Evolutionary conservation across 2,329 filamentous ascomycete genomes (phyloP).

Genomic region (Calonectria pteridis): DNA sequence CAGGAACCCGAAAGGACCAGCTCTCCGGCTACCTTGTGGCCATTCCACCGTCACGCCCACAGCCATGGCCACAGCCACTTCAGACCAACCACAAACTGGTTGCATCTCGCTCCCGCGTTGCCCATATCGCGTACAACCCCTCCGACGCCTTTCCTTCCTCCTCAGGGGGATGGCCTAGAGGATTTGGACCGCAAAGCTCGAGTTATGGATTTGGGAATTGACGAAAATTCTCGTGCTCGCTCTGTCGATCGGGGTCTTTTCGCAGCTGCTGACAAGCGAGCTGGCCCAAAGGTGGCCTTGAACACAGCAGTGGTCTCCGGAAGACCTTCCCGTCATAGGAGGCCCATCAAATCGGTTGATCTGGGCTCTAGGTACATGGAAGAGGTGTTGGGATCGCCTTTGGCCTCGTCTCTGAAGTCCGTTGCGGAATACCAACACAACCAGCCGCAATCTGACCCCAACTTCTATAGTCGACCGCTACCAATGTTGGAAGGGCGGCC

Average conservation of each 20-base stretch:
- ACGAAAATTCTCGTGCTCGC: slow-evolving; percentile 66
- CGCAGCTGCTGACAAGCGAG: slow-evolving; percentile 72
- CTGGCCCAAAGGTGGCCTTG: slow-evolving; percentile 72
- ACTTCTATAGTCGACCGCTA: slow-evolving; percentile 50
- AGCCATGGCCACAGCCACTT: slow-evolving; percentile 53
- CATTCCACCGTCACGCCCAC: slow-evolving; percentile 55
- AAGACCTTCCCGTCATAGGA: slow-evolving; percentile 56
- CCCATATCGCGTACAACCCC: slow-evolving; percentile 47
- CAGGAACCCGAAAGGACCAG: slow-evolving; percentile 40
- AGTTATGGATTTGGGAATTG: slow-evolving; percentile 53
- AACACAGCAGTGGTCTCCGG: slow-evolving; percentile 74
- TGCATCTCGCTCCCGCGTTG: slow-evolving; percentile 52
- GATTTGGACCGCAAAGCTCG: slow-evolving; percentile 59
- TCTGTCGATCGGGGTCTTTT: slow-evolving; percentile 75
- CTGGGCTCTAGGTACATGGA: slow-evolving; percentile 45
- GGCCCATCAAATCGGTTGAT: slow-evolving; percentile 61
- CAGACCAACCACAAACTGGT: slow-evolving; percentile 44
- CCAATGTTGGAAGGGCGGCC: slow-evolving; percentile 58
- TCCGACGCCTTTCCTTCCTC: slow-evolving; percentile 53
- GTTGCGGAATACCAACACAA: slow-evolving; percentile 56
- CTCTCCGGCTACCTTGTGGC: slow-evolving; percentile 44
- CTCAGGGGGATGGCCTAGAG: slow-evolving; percentile 54
- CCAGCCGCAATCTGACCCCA: slow-evolving; percentile 60
- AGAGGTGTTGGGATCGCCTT: slow-evolving; percentile 49
- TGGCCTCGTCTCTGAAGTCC: slow-evolving; percentile 54